Base-by-base conservation (phyloP, 2,329 filamentous ascomycete genomes). In the Davidsoniella australis region DNA sequence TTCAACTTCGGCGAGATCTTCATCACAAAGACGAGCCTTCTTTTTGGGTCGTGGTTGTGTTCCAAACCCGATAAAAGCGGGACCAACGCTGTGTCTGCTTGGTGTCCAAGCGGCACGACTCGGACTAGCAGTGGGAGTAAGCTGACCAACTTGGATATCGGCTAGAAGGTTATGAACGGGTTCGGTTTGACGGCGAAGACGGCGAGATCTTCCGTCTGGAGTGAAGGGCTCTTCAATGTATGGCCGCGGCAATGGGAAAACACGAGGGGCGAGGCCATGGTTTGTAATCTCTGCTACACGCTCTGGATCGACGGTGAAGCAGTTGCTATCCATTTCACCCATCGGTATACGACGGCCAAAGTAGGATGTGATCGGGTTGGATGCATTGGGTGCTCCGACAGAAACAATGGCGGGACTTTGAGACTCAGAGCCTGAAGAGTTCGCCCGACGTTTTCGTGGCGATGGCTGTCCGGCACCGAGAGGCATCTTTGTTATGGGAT, bases 401-500 rank as follows among this genome's bases (percentile, higher is more conserved):
- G 29, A 33, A 12, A 33, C 29, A 33, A 33, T 33, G 45, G 55
- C 52, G 12, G 56, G 47, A 16, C 55, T 44, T 3, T 55, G 49
- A 6, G 57, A 52, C 9, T 49, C 50, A 23, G 50, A 52, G 6
- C 49, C 26, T 23, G 26, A 42, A 12, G 49, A 50, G 16, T 41
- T 41, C 9, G 40, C 49, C 17, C 46, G 41, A 16, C 50, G 29
- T 26, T 52, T 52, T 8, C 38, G 43, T n/a, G 50, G 52, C 62
- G 62, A 54, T 65, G 59, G 57, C 68, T 68, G 48, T 61, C 62
- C 9, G 71, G 68, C 14, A 63, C 64, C 47, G 17, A 78, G 75
- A 17, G 70, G 72, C 53, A 79, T 62, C 63, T 95, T 96, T 1
- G 87, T 93, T 56, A 89, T 91, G 2, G 91, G 91, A 61, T 96